Conservation (phyloP, 169 alveolate species). For the Plasmodium knowlesi region DNA sequence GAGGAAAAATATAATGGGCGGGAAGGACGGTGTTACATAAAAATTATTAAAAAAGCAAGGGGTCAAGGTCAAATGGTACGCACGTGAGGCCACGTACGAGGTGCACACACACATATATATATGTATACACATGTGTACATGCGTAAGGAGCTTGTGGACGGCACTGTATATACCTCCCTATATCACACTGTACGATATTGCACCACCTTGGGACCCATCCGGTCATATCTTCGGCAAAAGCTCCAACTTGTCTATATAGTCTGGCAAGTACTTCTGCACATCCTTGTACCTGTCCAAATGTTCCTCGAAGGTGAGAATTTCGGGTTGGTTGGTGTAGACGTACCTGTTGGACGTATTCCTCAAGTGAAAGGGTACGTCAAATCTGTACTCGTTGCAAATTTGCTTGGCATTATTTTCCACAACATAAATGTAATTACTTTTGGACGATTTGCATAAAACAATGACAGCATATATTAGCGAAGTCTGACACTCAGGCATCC, state of each 20-base stretch:
- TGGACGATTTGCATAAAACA: slow-evolving; percentile 68
- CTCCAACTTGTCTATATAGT: slow-evolving; percentile 49
- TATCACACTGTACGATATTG: no score
- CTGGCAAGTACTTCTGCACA: slow-evolving; percentile 58
- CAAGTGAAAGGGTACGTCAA: slow-evolving; percentile 62
- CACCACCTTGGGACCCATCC: no score
- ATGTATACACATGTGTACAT: background rate
- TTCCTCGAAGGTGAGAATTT: slow-evolving; percentile 66
- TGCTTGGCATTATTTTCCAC: slow-evolving; percentile 64
- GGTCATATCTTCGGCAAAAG: slow-evolving; percentile 37
- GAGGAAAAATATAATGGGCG: background rate
- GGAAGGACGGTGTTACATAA: background rate
- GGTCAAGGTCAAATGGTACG: background rate
- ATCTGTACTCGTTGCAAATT: slow-evolving; percentile 59
- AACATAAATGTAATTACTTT: slow-evolving; percentile 64
- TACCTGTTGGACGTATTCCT: slow-evolving; percentile 60
- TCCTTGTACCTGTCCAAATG: slow-evolving; percentile 55
- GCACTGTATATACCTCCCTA: background rate
- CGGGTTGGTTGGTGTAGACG: slow-evolving; percentile 66
- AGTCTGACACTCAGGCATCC: slow-evolving; percentile 75
- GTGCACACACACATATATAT: background rate
- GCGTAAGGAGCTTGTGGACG: background rate
- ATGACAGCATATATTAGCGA: slow-evolving; percentile 68
- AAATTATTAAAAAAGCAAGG: background rate
- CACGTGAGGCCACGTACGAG: background rate